Base-by-base conservation (phyloP, 1,284 basidiomycete species). In the Rhodotorula sp. region DNA sequence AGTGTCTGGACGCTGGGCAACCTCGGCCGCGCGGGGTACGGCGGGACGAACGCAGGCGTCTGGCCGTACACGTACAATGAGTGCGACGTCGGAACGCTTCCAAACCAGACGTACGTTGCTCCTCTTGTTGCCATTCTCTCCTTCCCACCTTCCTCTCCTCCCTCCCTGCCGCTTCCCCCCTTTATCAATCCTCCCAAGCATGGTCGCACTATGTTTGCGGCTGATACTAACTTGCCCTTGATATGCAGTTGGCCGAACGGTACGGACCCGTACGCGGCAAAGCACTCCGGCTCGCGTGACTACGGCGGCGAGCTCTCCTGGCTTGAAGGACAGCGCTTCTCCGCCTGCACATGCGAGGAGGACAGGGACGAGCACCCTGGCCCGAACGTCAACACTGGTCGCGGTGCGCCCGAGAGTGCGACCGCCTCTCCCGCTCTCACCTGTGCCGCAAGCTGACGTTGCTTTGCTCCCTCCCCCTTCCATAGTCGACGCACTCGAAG, bases 1-100 rank as follows among this genome's bases (percentile, higher is more conserved):
- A 32, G 89, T 56, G 81, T 90, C 74, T 95, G 92, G 93, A 91
- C 90, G 12, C 91, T 95, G 46, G 93, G 92, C 6, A 96, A 96
- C 78, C 85, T 97, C 10, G 93, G 53, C 6, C 17, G 53, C 63
- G 88, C 92, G 0, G 93, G 92, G 7, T 89, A 92, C 80, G 85
- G 88, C 36, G 92, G 90, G 0, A 89, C 90, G 1, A 89, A 89
- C 2, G 91, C 94, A 65, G 93, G 91, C 19, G 85, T 87, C 77
- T 91, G 89, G 89, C 90, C 89, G 2, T 92, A 92, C 80, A 87
- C 88, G 0, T 91, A 92, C 80, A 88, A 90, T 76, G 79, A 85
- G 3, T 92, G 89, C 80, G 90, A 90, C 80, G 76, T 85, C 27
- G 85, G 85, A 0, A 86, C 86, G 15, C 82, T 87, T 76, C 87